phyloP scores from a whole-genome alignment of 225 moss, liverwort and hornwort genomes.

The Physcomitrium patens region DNA sequence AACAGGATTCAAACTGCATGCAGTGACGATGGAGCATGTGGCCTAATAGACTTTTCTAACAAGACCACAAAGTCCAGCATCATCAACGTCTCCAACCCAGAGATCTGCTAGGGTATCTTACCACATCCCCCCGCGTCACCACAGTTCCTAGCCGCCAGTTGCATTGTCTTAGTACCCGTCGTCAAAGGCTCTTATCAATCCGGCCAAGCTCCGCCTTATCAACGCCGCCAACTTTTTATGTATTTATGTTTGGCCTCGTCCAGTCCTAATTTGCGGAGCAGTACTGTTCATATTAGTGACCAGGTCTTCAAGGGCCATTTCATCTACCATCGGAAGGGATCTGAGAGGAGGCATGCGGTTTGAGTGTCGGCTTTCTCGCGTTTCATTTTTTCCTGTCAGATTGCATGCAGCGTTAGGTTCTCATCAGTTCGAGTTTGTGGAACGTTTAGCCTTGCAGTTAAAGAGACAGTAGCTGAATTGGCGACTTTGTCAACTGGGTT shows the following conservation, averaged over 20 bases:
- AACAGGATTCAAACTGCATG: conserved; percentile 3
- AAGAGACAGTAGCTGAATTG: background rate
- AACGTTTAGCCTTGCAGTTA: background rate
- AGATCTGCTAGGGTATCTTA: background rate
- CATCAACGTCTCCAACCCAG: too few species aligned
- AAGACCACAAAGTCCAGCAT: too few species aligned
- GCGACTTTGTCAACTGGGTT: background rate
- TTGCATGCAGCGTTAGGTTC: background rate
- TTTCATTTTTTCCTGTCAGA: background rate
- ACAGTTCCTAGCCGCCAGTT: conserved; percentile 18
- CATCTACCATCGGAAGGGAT: background rate
- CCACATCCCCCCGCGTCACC: background rate
- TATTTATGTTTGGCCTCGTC: background rate
- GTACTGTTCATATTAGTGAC: background rate
- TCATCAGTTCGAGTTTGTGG: background rate
- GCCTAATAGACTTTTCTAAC: too few species aligned
- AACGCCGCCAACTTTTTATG: conserved; percentile 3
- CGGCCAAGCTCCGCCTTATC: conserved; percentile 24
- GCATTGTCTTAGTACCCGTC: conserved; percentile 21
- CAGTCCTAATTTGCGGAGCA: background rate
- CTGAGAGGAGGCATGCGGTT: background rate
- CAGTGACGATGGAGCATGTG: too few species aligned
- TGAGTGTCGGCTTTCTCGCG: background rate
- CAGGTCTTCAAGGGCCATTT: background rate
- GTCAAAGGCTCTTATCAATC: conserved; percentile 4